Evolutionary conservation across 108 stramenopile species (phyloP).

Genomic region (Pelagomonas calceolata): DNA sequence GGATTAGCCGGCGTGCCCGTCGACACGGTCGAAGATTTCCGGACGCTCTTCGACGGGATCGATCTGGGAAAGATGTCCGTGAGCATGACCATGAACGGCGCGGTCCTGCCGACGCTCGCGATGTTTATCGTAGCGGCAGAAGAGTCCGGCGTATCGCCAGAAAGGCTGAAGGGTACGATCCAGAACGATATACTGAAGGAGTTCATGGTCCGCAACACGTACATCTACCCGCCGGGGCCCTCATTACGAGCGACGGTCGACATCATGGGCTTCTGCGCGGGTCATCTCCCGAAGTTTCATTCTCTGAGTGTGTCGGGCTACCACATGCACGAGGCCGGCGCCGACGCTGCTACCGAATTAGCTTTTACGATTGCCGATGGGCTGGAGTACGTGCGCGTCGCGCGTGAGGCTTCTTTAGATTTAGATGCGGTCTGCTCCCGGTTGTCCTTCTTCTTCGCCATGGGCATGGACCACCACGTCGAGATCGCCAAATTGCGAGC

Average conservation of each 20-base stretch:
- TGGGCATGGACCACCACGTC: constrained; percentile 90
- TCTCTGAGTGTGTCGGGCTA: constrained; percentile 90
- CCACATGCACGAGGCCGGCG: constrained; percentile 99
- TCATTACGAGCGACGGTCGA: constrained; percentile 76
- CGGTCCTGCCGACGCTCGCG: constrained; percentile 82
- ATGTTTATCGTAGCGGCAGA: constrained; percentile 88
- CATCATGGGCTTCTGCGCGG: constrained; percentile 87
- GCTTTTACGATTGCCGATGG: constrained; percentile 95
- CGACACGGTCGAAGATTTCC: constrained; percentile 87
- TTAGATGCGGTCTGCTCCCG: constrained; percentile 89
- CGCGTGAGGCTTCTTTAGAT: constrained; percentile 60
- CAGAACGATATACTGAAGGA: constrained; percentile 99
- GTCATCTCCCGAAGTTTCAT: constrained; percentile 91
- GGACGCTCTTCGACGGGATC: constrained; percentile 89
- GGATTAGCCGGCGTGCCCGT: constrained; percentile 98
- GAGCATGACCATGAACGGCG: constrained; percentile 99
- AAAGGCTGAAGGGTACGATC: constrained; percentile 74
- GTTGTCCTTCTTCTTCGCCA: constrained; percentile 93
- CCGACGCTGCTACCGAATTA: constrained; percentile 86
- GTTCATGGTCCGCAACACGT: constrained; percentile 92
- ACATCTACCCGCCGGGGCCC: constrained; percentile 84
- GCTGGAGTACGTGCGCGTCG: constrained; percentile 71
- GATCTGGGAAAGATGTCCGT: constrained; percentile 82
- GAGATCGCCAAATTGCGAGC: constrained; percentile 85
- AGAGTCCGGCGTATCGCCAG: constrained; percentile 39